Conservation (phyloP, 2,329 filamentous ascomycete species). For the Microsporum ferrugineum region DNA sequence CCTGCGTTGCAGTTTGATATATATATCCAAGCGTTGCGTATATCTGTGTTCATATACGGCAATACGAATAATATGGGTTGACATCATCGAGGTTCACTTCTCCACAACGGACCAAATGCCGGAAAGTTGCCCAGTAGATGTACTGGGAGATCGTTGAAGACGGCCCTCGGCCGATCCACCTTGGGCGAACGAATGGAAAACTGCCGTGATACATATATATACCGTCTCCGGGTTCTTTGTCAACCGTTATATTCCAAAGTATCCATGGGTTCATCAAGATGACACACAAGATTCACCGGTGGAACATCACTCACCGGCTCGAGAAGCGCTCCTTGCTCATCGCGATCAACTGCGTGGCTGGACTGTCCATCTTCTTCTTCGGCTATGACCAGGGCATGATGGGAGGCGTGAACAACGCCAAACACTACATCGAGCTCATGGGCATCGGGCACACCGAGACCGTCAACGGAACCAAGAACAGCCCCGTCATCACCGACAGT, state of each 20-base stretch:
- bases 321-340: slow-evolving; percentile 48
- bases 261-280: neutral
- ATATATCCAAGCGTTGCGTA: no score
- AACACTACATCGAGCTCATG: slow-evolving; percentile 55
- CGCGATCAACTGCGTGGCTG: slow-evolving; percentile 52
- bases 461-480: slow-evolving; percentile 29
- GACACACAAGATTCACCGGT: slow-evolving; percentile 11
- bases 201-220: neutral
- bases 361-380: slow-evolving; percentile 58
- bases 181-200: no score
- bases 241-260: no score
- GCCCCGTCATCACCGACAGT: slow-evolving; percentile 47
- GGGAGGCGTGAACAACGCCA: slow-evolving; percentile 55
- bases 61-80: neutral
- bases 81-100: neutral
- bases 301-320: slow-evolving; percentile 43
- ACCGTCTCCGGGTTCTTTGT: neutral
- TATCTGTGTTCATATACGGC: no score
- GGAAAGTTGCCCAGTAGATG: neutral
- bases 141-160: neutral
- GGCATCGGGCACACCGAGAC: slow-evolving; percentile 49
- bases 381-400: slow-evolving; percentile 47
- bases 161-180: neutral
- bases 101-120: neutral
- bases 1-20: no score